Conservation (phyloP, 1,139 yeast species). For the Candida neerlandica region DNA sequence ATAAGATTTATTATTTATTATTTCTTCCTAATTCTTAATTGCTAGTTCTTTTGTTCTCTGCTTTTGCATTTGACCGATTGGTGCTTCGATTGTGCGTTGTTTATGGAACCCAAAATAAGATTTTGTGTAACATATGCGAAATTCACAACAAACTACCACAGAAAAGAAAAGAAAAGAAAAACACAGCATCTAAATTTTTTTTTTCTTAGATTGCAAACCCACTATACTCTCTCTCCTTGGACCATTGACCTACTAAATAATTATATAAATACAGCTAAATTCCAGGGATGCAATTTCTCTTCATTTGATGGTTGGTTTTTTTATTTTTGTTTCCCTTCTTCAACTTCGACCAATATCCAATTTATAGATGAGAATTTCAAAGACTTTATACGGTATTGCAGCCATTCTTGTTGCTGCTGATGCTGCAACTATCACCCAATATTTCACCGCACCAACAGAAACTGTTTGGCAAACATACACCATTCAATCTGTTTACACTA, state of each 20-base stretch:
- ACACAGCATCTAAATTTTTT: not conserved
- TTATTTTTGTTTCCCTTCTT: not conserved
- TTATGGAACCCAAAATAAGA: not conserved
- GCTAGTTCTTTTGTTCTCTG: not conserved
- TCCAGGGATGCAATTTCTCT: not conserved
- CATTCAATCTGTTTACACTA: conserved; percentile 22
- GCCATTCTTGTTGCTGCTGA: conserved; percentile 11
- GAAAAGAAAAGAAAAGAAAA: not conserved
- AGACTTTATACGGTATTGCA: conserved; percentile 7
- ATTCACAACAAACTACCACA: not conserved
- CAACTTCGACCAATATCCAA: not conserved
- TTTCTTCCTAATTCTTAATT: too few relatives aligned
- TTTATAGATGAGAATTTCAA: conserved; percentile 7
- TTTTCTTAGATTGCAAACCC: conserved; percentile 1
- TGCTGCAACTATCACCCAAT: conserved; percentile 25
- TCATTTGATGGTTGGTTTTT: not conserved
- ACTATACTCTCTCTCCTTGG: not conserved
- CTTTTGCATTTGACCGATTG: not conserved
- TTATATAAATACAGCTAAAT: not conserved
- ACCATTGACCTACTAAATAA: not conserved
- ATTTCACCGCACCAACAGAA: conserved; percentile 28
- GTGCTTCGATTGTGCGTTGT: not conserved
- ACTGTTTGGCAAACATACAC: conserved; percentile 22
- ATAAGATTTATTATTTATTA: too few relatives aligned
- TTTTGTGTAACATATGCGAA: not conserved